Evolutionary conservation across 805 yeast species (phyloP).

Genomic region (Starmerella stellata): DNA sequence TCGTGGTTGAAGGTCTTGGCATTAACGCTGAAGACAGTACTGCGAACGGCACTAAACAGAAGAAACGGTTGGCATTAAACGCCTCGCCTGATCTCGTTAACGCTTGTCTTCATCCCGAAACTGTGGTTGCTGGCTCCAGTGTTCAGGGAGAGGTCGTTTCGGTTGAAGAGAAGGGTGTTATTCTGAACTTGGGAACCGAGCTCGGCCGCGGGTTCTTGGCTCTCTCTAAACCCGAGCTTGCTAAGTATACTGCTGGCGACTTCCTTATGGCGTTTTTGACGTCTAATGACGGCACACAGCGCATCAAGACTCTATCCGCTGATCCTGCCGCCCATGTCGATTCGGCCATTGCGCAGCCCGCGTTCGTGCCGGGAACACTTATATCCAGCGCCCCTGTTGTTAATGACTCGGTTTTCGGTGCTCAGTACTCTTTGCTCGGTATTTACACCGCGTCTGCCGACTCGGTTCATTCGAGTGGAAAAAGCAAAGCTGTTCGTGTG

Average conservation of each 20-base stretch:
- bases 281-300: slow-evolving; percentile 8
- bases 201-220: slow-evolving; percentile 41
- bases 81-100: slow-evolving; percentile 64
- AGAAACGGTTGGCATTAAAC: slow-evolving; percentile 28
- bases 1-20: slow-evolving; percentile 44
- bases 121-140: slow-evolving; percentile 38
- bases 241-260: slow-evolving; percentile 32
- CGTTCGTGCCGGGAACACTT: slow-evolving; percentile 54
- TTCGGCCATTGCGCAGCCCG: slow-evolving; percentile 44
- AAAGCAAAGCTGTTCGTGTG: slow-evolving; percentile 8
- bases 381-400: slow-evolving; percentile 57
- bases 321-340: slow-evolving; percentile 32
- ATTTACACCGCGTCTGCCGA: slow-evolving; percentile 53
- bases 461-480: slow-evolving; percentile 39
- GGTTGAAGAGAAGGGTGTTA: slow-evolving; percentile 82
- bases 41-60: slow-evolving; percentile 8
- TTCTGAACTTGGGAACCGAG: slow-evolving; percentile 44
- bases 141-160: slow-evolving; percentile 65
- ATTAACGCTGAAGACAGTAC: slow-evolving; percentile 8
- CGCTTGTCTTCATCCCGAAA: slow-evolving; percentile 40
- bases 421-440: slow-evolving; percentile 57
- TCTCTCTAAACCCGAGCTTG: slow-evolving; percentile 47
- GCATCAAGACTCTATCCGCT: slow-evolving; percentile 8
- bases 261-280: slow-evolving; percentile 37
- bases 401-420: slow-evolving; percentile 37